Percentiles rank a stretch among this genome's conserved stretches.
Evolutionary conservation across 352 stramenopile species (phyloP).

Genomic region (Phytopythium helicoides): DNA sequence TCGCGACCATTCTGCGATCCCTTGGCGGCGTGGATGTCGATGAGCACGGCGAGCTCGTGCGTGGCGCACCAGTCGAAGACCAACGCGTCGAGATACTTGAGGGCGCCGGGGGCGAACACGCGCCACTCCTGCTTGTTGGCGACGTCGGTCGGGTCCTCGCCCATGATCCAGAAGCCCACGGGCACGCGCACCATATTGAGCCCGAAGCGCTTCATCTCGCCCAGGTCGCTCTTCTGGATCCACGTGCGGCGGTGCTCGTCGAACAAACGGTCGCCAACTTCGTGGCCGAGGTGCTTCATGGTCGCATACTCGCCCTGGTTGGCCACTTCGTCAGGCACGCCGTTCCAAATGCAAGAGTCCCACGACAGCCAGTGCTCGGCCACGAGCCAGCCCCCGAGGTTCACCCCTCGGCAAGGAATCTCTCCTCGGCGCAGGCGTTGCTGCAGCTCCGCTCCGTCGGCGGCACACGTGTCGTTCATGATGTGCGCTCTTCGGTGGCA

Average conservation of each 20-base stretch:
- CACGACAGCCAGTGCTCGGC: constrained; percentile 84
- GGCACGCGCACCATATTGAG: constrained; percentile 82
- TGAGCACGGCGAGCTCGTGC: constrained; percentile 63
- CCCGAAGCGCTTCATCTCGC: constrained; percentile 50
- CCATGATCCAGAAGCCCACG: constrained; percentile 78
- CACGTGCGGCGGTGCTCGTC: constrained; percentile 75
- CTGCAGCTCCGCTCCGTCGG: constrained; percentile 11
- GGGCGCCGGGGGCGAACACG: constrained; percentile 38
- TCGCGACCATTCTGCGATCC: constrained; percentile 83
- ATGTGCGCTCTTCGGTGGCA: neutral
- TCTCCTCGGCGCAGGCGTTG: constrained; percentile 31
- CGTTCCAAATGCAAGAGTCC: constrained; percentile 78
- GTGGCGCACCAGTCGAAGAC: constrained; percentile 75
- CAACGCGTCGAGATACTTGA: constrained; percentile 73
- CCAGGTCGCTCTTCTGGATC: constrained; percentile 74
- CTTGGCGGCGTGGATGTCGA: constrained; percentile 78
- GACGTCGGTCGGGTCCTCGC: constrained; percentile 35
- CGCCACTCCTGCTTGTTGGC: constrained; percentile 43
- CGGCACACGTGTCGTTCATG: neutral
- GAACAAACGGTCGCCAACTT: constrained; percentile 52
- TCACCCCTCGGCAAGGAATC: constrained; percentile 57
- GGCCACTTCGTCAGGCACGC: constrained; percentile 53
- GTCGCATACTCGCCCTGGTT: constrained; percentile 44
- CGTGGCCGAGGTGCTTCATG: constrained; percentile 52
- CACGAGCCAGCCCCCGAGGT: constrained; percentile 86